Conservation (phyloP, 208 protist genomes). For the Trypanosoma congolense region DNA sequence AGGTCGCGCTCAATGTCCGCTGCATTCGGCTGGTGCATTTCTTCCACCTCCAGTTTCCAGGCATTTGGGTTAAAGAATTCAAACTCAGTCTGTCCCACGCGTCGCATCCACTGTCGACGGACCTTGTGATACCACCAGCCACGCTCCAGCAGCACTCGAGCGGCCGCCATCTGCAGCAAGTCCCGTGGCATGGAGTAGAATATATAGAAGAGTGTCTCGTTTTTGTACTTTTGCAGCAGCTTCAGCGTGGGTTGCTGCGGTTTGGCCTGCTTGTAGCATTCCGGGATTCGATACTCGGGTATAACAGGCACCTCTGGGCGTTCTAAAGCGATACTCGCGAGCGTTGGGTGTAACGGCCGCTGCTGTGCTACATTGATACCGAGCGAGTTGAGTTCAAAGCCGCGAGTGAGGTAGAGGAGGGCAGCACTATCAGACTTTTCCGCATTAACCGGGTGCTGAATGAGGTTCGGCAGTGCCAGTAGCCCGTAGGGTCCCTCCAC, state of each 20-base stretch:
- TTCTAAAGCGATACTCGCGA: constrained; percentile 60
- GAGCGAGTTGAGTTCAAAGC: constrained; percentile 68
- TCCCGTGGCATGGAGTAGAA: constrained; percentile 98
- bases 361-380: constrained; percentile 61
- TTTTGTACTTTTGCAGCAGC: constrained; percentile 86
- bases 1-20: constrained; percentile 48
- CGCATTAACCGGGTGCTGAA: constrained; percentile 33
- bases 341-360: constrained; percentile 63
- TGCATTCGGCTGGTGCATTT: constrained; percentile 35
- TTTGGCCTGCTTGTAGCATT: constrained; percentile 75
- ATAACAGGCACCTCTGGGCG: constrained; percentile 59
- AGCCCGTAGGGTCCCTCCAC: constrained; percentile 75
- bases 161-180: constrained; percentile 92
- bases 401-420: constrained; percentile 64
- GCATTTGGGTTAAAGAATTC: constrained; percentile 63
- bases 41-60: constrained; percentile 53
- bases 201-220: constrained; percentile 98
- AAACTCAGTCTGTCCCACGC: constrained; percentile 15
- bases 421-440: constrained; percentile 46
- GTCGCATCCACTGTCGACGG: constrained; percentile 64
- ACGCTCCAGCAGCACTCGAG: constrained; percentile 87
- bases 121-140: constrained; percentile 89
- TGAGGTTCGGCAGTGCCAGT: constrained; percentile 36
- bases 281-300: constrained; percentile 70
- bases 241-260: constrained; percentile 72